Conservation (phyloP, 1,139 yeast species). For the Suhomyces taliae region DNA sequence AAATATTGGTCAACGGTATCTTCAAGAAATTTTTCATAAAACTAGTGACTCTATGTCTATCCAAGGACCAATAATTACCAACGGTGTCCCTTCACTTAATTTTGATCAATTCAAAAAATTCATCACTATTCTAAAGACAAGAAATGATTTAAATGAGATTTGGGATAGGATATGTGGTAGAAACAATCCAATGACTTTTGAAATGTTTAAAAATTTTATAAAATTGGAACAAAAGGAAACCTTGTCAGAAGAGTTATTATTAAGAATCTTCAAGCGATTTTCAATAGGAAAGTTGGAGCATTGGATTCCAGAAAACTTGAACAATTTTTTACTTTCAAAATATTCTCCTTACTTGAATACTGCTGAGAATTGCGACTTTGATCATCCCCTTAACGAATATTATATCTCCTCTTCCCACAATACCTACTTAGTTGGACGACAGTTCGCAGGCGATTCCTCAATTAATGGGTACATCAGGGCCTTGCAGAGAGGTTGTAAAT, state of each 20-base stretch:
- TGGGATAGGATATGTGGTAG: constrained; percentile 24
- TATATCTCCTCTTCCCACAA: constrained; percentile 93
- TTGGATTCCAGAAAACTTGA: constrained; percentile 52
- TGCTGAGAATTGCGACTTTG: constrained; percentile 32
- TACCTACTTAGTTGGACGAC: constrained; percentile 86
- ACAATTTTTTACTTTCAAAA: constrained; percentile 52
- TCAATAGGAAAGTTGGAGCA: constrained; percentile 24
- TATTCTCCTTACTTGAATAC: constrained; percentile 36
- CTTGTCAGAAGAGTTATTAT: constrained; percentile 25
- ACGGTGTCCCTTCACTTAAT: constrained; percentile 31
- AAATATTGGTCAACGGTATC: constrained; percentile 40
- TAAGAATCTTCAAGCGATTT: constrained; percentile 47
- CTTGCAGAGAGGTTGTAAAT: constrained; percentile 86
- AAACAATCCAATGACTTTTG: constrained; percentile 45
- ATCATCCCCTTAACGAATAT: constrained; percentile 79
- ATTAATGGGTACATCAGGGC: constrained; percentile 90
- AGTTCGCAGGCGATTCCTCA: constrained; percentile 87
- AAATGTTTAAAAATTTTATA: constrained; percentile 49
- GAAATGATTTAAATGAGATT: constrained; percentile 33
- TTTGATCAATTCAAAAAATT: constrained; percentile 74
- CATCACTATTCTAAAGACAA: constrained; percentile 48
- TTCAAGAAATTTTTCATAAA: constrained; percentile 42
- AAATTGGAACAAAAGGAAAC: constrained; percentile 51
- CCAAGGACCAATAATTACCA: background rate
- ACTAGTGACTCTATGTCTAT: constrained; percentile 34